Base-by-base conservation (phyloP, 306 rosid species). In the Bauhinia variegata region DNA sequence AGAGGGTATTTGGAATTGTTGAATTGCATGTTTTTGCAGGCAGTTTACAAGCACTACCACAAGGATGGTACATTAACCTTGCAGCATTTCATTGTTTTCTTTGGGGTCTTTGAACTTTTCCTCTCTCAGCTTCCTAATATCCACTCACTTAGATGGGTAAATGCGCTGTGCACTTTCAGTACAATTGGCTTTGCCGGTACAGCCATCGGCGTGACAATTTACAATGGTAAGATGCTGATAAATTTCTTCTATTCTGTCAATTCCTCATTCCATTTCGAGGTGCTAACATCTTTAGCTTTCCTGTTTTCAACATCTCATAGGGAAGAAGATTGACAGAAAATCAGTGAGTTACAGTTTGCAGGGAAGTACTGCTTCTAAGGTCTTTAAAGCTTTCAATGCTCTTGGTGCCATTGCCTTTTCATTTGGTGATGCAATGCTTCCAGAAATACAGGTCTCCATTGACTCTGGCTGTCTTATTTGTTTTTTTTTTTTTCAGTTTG, bases 371-470 rank as follows among this genome's bases (percentile, higher is more conserved):
- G 84, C 85, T 46, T 68, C 80, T 5, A 85, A 81, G 59, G 36
- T 68, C 32, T 87, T 83, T 74, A 67, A 70, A 83, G 96, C 91
- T 74, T 87, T 85, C 69, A 86, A 83, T 75, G 91, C 96, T 48
- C 91, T 86, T 3, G 92, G 92, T 11, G 56, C 74, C 65, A 84
- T 86, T 37, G 89, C 91, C 63, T 86, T 89, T 77, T 89, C 92
- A 55, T 89, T 89, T 65, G 96, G 91, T 57, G 91, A 86, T 84
- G 93, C 89, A 55, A 86, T 86, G 87, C 96, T 89, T 78, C 91
- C 91, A 58, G 92, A 89, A 74, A 84, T 89, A 80, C 92, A 86
- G 81, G 91, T 89, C 38, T 10, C 28, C 28, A 36, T 28, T 50
- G 16, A 13, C 23, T 32, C 48, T 60, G 5, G 9, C 55, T 52